Conservation (phyloP, 345 rosid species). For the Sonneratia caseolaris region DNA sequence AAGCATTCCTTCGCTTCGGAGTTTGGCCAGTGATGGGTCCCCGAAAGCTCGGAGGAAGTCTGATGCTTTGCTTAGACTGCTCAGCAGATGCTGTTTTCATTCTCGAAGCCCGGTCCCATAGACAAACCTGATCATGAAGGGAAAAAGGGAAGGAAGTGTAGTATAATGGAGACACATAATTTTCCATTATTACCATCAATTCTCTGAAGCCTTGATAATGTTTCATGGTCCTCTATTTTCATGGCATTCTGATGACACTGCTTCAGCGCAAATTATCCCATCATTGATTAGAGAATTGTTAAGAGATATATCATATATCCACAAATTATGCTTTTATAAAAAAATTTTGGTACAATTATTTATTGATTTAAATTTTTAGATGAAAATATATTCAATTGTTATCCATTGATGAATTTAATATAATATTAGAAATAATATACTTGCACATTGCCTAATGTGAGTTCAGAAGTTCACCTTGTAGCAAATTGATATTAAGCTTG, state of each 20-base stretch:
- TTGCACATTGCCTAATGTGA: too few relatives aligned
- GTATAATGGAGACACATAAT: not conserved
- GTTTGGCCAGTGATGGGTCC: conserved; percentile 49
- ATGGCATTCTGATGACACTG: not conserved
- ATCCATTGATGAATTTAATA: too few relatives aligned
- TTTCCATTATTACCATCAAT: not conserved
- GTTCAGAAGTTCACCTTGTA: too few relatives aligned
- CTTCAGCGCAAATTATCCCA: not conserved
- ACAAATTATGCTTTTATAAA: too few relatives aligned
- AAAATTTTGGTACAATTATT: too few relatives aligned
- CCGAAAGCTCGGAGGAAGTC: conserved; percentile 57
- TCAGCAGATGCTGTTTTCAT: conserved; percentile 49
- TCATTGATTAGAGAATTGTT: not conserved
- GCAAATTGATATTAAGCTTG: too few relatives aligned
- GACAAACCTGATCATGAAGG: not conserved
- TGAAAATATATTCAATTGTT: too few relatives aligned
- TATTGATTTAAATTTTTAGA: too few relatives aligned
- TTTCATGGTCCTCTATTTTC: not conserved
- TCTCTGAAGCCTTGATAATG: not conserved
- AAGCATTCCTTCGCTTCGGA: conserved; percentile 56
- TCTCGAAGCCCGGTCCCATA: conserved; percentile 30
- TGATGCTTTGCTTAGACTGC: conserved; percentile 52
- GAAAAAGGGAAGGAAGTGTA: conserved; percentile 1
- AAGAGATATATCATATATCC: not conserved
- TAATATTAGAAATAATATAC: too few relatives aligned